Evolutionary conservation across 177 flowering plant genomes (phyloP), one percentile per base, ranked within the genome.

Genomic region (Vitis hybrid): DNA sequence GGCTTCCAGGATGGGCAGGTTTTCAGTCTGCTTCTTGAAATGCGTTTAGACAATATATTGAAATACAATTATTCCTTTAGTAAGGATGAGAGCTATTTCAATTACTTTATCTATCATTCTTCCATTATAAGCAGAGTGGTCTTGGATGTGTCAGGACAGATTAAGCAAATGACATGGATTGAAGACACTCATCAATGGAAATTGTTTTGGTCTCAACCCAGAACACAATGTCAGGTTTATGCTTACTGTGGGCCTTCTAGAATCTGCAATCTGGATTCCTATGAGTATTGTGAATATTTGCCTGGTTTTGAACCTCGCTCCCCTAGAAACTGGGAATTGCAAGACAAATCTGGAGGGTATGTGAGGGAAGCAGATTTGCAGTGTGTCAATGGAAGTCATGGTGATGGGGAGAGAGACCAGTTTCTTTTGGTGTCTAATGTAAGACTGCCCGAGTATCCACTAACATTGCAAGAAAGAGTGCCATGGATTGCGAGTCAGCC

Each of bases 291-390:
- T 60, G 45, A 17, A 23, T 84, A 83, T 19, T 71, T 80, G 67
- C 11, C 2, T 0, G 83, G 84, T 5, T 85, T 82, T 52, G 56
- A 40, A 9, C 72, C 78, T 1, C 62, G n/a, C 48, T 64, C 54
- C 11, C n/a, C 9, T 2, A 23, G 7, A 10, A 73, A 75, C 3
- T 80, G 85, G 85, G 49, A 64, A 15, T 62, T 74, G 48, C 32
- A 4, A 26, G 80, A 74, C 73, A 74, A 56, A 40, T 78, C 82
- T 5, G 64, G 70, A 11, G 87, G 87, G 21, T 84, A 85, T 65
- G 63, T 13, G 56, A 78, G 87, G 68, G 69, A 19, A 12, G 66
- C 77, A 9, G n/a, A 10, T n/a, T 52, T 82, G 70, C 60, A 64
- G 17, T 84, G 87, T 63, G 69, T 7, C 9, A 69, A 60, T 52